These are phyloP conservation scores for Nitzschia palea DNA, from an alignment of 108 stramenopile genomes.

Conservation along the genomic window DNA sequence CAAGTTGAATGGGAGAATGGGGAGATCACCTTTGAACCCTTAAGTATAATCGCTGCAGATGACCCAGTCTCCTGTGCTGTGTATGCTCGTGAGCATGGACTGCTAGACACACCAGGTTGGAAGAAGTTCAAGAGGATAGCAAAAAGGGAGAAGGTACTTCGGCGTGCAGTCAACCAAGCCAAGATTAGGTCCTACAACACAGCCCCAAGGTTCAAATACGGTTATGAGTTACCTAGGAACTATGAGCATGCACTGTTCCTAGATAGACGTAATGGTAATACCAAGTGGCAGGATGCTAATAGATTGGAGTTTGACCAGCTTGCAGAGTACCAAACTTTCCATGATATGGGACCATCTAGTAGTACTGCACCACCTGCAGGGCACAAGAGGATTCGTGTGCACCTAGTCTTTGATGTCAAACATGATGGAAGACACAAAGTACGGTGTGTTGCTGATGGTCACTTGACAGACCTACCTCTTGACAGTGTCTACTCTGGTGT, in stretches of 20 bases:
- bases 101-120: constrained; percentile 40
- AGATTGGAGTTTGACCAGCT: constrained; percentile 7
- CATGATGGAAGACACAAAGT: constrained; percentile 38
- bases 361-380: not conserved
- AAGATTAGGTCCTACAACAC: not conserved
- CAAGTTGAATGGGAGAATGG: constrained; percentile 5
- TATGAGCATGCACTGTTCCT: constrained; percentile 17
- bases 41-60: constrained; percentile 16
- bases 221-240: constrained; percentile 19
- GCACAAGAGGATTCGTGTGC: constrained; percentile 33
- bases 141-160: constrained; percentile 6
- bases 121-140: constrained; percentile 26
- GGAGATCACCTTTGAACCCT: constrained; percentile 30
- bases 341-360: not conserved
- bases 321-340: not conserved
- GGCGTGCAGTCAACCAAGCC: constrained; percentile 7
- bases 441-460: constrained; percentile 13
- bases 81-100: constrained; percentile 28
- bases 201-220: constrained; percentile 25
- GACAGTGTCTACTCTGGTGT: constrained; percentile 35
- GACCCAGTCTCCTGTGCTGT: constrained; percentile 38
- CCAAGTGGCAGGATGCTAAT: constrained; percentile 35
- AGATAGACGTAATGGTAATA: constrained; percentile 33
- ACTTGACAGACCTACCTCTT: constrained; percentile 33
- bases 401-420: constrained; percentile 40